Evolutionary conservation across 164 flowering plant species (phyloP).

Genomic region (Annona squamosa): DNA sequence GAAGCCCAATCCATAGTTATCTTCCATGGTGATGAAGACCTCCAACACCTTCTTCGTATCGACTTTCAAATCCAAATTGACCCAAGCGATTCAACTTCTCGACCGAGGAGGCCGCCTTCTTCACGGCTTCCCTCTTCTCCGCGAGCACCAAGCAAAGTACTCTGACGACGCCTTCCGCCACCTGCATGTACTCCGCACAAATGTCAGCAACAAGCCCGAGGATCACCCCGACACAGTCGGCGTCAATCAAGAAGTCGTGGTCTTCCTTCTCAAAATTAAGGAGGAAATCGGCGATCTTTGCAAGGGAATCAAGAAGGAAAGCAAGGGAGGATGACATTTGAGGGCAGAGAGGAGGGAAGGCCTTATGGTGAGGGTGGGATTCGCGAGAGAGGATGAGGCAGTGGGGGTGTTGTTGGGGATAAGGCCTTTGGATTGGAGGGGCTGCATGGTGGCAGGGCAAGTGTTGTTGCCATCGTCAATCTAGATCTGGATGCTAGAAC

Average conservation of each 20-base stretch:
- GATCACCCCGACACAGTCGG: constrained; percentile 31
- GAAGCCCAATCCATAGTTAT: not conserved
- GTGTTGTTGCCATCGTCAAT: constrained; percentile 87
- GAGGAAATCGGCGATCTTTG: constrained; percentile 26
- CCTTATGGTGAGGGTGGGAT: constrained; percentile 13
- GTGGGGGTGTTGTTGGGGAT: constrained; percentile 69
- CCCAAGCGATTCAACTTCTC: constrained; percentile 11
- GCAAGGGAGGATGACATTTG: not conserved
- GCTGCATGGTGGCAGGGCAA: constrained; percentile 93
- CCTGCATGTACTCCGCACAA: constrained; percentile 7
- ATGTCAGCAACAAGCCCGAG: constrained; percentile 23
- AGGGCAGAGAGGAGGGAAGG: not conserved
- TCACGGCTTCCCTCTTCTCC: constrained; percentile 9
- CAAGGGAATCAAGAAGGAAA: not conserved
- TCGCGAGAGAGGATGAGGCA: constrained; percentile 82
- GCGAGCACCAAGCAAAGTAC: constrained; percentile 25
- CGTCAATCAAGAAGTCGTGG: constrained; percentile 30
- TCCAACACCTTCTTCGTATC: constrained; percentile 38
- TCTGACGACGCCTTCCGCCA: constrained; percentile 25
- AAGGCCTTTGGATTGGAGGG: constrained; percentile 55
- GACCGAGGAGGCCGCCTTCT: not conserved
- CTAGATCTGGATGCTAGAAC: constrained; percentile 82
- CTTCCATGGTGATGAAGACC: not conserved
- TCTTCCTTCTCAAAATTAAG: constrained; percentile 31
- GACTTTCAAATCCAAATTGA: constrained; percentile 31